Evolutionary conservation across 495 filamentous ascomycete species (phyloP).

Genomic region (Corynascus novoguineensis): DNA sequence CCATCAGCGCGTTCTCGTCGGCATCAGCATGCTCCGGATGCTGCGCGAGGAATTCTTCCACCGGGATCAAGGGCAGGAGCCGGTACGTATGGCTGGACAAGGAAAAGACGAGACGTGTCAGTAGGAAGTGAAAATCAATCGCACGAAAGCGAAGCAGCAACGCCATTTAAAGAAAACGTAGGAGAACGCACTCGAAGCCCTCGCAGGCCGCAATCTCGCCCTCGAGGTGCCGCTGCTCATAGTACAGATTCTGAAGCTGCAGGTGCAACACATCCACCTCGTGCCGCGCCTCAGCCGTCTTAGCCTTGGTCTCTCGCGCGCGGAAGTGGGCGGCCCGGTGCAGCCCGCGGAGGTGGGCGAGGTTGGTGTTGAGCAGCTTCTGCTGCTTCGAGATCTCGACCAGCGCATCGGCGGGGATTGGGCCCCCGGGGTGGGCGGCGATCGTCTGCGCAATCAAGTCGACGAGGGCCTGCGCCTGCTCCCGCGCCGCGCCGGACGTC

Average conservation of each 20-base stretch:
- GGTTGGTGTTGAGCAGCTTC: conserved; percentile 70
- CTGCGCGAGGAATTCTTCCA: conserved; percentile 73
- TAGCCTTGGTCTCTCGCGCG: conserved; percentile 78
- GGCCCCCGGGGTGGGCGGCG: conserved; percentile 23
- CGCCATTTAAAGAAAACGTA: background rate
- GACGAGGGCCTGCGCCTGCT: conserved; percentile 65
- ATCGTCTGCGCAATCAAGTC: conserved; percentile 49
- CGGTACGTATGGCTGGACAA: conserved; percentile 73
- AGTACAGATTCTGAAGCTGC: conserved; percentile 91
- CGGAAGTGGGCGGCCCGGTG: conserved; percentile 75
- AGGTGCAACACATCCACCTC: conserved; percentile 90
- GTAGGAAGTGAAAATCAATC: background rate
- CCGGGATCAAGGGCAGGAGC: conserved; percentile 74
- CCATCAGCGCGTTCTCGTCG: conserved; percentile 75
- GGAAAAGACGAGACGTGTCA: background rate
- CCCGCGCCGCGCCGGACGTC: conserved; percentile 61
- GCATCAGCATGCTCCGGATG: conserved; percentile 67
- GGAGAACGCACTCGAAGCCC: conserved; percentile 72
- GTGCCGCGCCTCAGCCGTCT: conserved; percentile 78
- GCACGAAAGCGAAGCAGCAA: too few species aligned
- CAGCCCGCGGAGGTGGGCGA: conserved; percentile 74
- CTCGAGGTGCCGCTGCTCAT: conserved; percentile 85
- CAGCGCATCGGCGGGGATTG: conserved; percentile 45
- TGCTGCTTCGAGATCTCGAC: conserved; percentile 68
- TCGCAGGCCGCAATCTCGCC: conserved; percentile 90